These are phyloP conservation scores for Colletotrichum coccodes DNA, from an alignment of 2,329 filamentous ascomycete genomes.

Conservation along the genomic window DNA sequence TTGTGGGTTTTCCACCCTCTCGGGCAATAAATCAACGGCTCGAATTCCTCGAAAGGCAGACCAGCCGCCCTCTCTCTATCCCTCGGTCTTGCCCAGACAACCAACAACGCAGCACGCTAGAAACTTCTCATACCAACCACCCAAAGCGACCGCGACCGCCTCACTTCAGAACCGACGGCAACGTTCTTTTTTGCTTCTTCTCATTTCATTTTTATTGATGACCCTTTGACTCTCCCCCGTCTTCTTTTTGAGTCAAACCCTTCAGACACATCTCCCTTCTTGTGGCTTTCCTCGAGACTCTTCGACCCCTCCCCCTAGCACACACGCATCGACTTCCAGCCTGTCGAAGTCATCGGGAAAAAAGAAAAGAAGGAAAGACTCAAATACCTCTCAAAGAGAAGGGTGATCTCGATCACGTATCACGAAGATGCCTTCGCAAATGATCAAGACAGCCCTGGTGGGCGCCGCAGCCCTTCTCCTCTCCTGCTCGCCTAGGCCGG, in stretches of 20 bases:
- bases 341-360: not conserved
- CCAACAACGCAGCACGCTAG: slow-evolving; percentile 2
- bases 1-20: slow-evolving; percentile 13
- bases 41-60: slow-evolving; percentile 5
- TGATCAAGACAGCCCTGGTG: slow-evolving; percentile 18
- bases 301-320: not conserved
- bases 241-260: slow-evolving; percentile 21
- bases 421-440: slow-evolving; percentile 23
- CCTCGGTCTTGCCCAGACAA: not conserved
- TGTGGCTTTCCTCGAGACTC: not conserved
- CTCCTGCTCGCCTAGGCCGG: slow-evolving; percentile 34
- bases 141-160: slow-evolving; percentile 9
- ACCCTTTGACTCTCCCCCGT: slow-evolving; percentile 22
- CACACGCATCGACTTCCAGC: not conserved
- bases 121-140: slow-evolving; percentile 17
- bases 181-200: slow-evolving; percentile 12
- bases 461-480: slow-evolving; percentile 20
- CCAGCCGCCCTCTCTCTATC: slow-evolving; percentile 5
- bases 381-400: not conserved
- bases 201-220: slow-evolving; percentile 6
- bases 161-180: slow-evolving; percentile 5
- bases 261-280: slow-evolving; percentile 10
- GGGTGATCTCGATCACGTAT: slow-evolving; percentile 1
- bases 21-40: not conserved
- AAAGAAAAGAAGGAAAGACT: not conserved